Evolutionary conservation across 1,139 yeast genomes (phyloP), one percentile per base, ranked within the genome.

Genomic region (Groenewaldozyma auringiensis): DNA sequence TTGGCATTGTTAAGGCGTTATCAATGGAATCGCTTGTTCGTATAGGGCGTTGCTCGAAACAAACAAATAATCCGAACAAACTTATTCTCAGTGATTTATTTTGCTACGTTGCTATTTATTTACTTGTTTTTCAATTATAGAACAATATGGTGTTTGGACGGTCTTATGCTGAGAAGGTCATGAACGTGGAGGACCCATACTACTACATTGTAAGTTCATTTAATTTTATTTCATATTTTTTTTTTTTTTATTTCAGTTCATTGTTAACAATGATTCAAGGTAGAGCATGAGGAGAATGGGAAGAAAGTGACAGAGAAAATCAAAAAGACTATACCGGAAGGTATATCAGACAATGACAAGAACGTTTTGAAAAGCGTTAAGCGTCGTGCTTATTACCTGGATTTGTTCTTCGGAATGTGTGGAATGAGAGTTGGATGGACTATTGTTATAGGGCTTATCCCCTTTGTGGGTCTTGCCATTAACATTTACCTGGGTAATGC

Each of bases 381-480:
- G 55, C 67, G 78, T 42, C 69, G 77, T 47, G 89, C 69, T 2
- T 81, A 82, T 58, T 68, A 79, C 43, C 64, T 82, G 52, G 94
- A 84, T 58, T 71, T 81, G 59, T 72, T 74, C 48, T 74, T 83
- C 60, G 71, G 75, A 47, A 48, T 81, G 40, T 77, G 83, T 59
- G 92, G 94, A 0, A 58, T 79, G 22, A 66, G 85, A 40, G 57
- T 81, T 34, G 94, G 94, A 2, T 81, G 87, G 83, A 74, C 83
- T 1, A 85, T 83, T 1, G 53, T 84, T 13, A 74, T 84, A 50
- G 89, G 89, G 2, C 57, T 84, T 13, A 57, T 85, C 27, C 95
- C 95, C 1, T 60, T 71, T 63, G 62, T 79, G 21, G 88, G 88
- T 4, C 81, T 78, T 53, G 39, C 74, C 4, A 61, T 80, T 46